phyloP scores from a whole-genome alignment of 345 rosid species.

The Bruguiera parviflora region DNA sequence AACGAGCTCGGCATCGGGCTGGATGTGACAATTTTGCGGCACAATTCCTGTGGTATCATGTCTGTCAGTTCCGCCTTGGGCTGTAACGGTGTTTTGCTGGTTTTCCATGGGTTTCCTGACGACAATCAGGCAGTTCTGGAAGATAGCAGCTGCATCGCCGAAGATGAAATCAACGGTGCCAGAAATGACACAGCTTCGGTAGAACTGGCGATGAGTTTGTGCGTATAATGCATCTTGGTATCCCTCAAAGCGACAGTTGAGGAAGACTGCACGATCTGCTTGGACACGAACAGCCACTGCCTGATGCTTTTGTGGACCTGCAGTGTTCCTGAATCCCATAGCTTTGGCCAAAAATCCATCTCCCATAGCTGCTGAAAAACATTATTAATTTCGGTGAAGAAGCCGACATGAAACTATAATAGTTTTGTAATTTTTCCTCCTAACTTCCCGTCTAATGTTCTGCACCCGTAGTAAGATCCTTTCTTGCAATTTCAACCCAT shows the following conservation, averaged over 20 bases:
- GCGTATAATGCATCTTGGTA: slow-evolving; percentile 66
- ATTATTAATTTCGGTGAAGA: neutral
- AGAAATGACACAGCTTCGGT: slow-evolving; percentile 55
- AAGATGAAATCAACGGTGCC: slow-evolving; percentile 89
- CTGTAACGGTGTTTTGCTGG: slow-evolving; percentile 60
- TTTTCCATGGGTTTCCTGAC: slow-evolving; percentile 51
- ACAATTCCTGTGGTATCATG: slow-evolving; percentile 71
- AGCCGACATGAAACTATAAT: too few relatives aligned
- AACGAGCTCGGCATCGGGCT: slow-evolving; percentile 41
- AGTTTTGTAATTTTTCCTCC: too few relatives aligned
- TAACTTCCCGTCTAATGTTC: too few relatives aligned
- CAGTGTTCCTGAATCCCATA: slow-evolving; percentile 85
- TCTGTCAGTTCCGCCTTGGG: slow-evolving; percentile 59
- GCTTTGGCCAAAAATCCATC: slow-evolving; percentile 63
- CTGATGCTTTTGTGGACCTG: slow-evolving; percentile 64
- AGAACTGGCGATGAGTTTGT: slow-evolving; percentile 80
- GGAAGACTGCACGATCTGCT: slow-evolving; percentile 60
- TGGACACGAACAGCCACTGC: slow-evolving; percentile 78
- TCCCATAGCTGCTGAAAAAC: slow-evolving; percentile 56
- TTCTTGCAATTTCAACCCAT: too few relatives aligned
- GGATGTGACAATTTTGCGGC: slow-evolving; percentile 59
- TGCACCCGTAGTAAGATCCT: too few relatives aligned
- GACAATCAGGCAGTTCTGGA: slow-evolving; percentile 66
- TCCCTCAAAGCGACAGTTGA: slow-evolving; percentile 76
- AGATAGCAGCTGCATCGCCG: slow-evolving; percentile 73